Conservation (phyloP, 129 eudicot genomes). For the Lonicera japonica region DNA sequence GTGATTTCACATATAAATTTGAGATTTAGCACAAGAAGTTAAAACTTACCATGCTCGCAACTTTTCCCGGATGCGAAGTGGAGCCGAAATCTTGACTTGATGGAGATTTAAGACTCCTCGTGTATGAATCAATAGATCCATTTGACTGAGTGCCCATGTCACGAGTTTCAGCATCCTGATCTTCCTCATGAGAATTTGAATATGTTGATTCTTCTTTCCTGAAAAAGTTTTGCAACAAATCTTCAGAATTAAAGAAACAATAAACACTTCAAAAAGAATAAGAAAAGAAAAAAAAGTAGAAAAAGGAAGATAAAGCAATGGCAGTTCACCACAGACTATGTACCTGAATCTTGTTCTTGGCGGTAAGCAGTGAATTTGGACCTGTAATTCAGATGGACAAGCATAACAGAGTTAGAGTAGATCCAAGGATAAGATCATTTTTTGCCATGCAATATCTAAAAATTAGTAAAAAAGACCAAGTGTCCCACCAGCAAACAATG, state of each 20-base stretch:
- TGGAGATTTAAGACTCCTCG: conserved; percentile 33
- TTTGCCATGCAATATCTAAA: no score
- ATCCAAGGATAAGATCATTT: not conserved
- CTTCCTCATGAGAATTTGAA: conserved; percentile 37
- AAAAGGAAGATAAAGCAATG: not conserved
- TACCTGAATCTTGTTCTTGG: conserved; percentile 61
- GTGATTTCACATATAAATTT: no score
- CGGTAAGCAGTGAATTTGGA: conserved; percentile 63
- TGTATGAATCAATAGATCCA: conserved; percentile 34
- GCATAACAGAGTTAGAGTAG: conserved; percentile 5
- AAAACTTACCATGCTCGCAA: conserved; percentile 40
- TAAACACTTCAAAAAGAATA: not conserved
- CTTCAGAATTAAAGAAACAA: conserved; percentile 13
- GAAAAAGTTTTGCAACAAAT: not conserved
- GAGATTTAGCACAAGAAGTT: no score
- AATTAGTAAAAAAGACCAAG: no score
- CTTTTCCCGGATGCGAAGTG: conserved; percentile 39
- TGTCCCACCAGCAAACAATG: no score
- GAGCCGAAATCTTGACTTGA: conserved; percentile 45
- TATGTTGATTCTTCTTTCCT: conserved; percentile 45
- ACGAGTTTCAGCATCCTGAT: conserved; percentile 24
- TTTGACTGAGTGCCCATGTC: conserved; percentile 36
- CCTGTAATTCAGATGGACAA: conserved; percentile 35
- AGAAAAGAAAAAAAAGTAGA: no score
- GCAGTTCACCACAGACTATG: conserved; percentile 4